phyloP scores from a whole-genome alignment of 1,284 basidiomycete species.

The Moniliophthora roreri region DNA sequence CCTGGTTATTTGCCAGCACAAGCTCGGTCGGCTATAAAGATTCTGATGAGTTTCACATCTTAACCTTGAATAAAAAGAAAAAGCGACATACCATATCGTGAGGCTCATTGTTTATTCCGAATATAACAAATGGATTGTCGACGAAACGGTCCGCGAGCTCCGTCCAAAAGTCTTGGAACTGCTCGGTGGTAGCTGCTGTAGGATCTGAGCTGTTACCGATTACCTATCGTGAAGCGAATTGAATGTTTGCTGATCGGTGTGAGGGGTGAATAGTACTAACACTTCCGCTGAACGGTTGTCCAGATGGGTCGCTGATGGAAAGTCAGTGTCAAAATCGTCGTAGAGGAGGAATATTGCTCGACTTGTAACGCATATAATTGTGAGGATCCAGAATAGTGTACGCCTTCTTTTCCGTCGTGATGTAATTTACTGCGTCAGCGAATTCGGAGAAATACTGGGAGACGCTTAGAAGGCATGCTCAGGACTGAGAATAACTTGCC shows the following conservation, averaged over 20 bases:
- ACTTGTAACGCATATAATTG: constrained; percentile 52
- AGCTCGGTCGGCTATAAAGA: constrained; percentile 37
- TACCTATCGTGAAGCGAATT: constrained; percentile 25
- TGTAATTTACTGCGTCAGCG: constrained; percentile 42
- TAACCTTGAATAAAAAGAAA: background rate
- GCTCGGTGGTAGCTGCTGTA: constrained; percentile 39
- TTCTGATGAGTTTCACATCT: too few species aligned
- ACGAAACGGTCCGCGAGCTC: constrained; percentile 36
- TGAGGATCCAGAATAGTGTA: constrained; percentile 46
- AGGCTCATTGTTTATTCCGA: constrained; percentile 45
- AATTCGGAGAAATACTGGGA: constrained; percentile 41
- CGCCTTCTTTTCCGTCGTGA: constrained; percentile 39
- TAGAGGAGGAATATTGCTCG: constrained; percentile 4
- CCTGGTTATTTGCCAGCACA: constrained; percentile 40
- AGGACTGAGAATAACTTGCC: background rate
- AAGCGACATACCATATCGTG: constrained; percentile 36
- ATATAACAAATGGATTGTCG: constrained; percentile 36
- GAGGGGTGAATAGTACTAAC: constrained; percentile 24
- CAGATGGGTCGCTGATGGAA: constrained; percentile 38
- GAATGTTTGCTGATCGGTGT: background rate
- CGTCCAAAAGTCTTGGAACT: constrained; percentile 38
- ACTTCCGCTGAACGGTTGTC: constrained; percentile 42
- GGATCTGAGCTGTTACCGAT: constrained; percentile 44
- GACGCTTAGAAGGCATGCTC: background rate
- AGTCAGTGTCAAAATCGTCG: background rate